phyloP scores from a whole-genome alignment of 768 basidiomycete genomes.

The Macrolepiota fuliginosa region DNA sequence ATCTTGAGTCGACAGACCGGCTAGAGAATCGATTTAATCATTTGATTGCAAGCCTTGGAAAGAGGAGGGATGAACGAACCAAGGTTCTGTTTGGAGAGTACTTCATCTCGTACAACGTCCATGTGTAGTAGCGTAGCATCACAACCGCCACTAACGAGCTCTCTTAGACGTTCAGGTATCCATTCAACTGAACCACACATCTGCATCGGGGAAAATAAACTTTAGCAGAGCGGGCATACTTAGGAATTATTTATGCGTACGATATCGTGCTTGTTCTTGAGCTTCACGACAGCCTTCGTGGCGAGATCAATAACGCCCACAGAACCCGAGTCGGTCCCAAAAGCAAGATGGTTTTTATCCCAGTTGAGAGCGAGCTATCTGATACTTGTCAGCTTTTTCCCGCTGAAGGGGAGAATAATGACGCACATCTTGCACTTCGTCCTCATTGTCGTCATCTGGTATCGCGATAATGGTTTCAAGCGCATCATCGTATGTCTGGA shows the following conservation, averaged over 20 bases:
- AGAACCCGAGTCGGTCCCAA: slow-evolving; percentile 65
- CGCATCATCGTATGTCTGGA: slow-evolving; percentile 53
- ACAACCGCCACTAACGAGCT: slow-evolving; percentile 77
- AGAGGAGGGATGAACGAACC: slow-evolving; percentile 33
- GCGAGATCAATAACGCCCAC: slow-evolving; percentile 67
- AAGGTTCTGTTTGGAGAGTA: slow-evolving; percentile 59
- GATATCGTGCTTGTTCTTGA: slow-evolving; percentile 62
- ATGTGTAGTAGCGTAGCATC: slow-evolving; percentile 69
- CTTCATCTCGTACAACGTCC: slow-evolving; percentile 53
- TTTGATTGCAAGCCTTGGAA: background rate
- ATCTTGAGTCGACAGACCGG: slow-evolving; percentile 31
- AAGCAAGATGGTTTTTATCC: slow-evolving; percentile 58
- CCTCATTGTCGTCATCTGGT: slow-evolving; percentile 52
- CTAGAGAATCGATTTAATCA: slow-evolving; percentile 21
- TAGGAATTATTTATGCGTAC: slow-evolving; percentile 36
- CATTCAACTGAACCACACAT: slow-evolving; percentile 71
- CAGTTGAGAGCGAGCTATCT: slow-evolving; percentile 63
- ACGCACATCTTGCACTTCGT: slow-evolving; percentile 52
- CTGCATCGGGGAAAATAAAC: slow-evolving; percentile 32
- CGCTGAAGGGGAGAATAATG: background rate
- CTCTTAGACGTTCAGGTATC: slow-evolving; percentile 66
- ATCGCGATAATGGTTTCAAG: slow-evolving; percentile 37
- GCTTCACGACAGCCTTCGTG: slow-evolving; percentile 42
- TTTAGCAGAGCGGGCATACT: background rate
- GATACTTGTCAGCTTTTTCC: slow-evolving; percentile 28